Evolutionary conservation across 495 filamentous ascomycete species (phyloP).

Genomic region (Durotheca rogersii): DNA sequence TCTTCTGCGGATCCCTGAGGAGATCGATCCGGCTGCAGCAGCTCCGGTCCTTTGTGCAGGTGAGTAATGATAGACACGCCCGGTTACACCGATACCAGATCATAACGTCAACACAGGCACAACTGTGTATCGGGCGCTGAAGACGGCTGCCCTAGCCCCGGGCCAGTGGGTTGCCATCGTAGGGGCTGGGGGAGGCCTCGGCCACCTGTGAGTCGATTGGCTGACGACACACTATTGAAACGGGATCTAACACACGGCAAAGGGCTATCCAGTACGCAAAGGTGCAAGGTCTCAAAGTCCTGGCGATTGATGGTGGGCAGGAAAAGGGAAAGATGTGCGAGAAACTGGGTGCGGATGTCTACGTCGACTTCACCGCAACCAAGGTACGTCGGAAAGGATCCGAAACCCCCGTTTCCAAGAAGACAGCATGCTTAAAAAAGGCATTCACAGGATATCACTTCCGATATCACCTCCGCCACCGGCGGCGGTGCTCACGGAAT

Average conservation of each 20-base stretch:
- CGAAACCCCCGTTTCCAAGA: neutral
- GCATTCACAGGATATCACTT: neutral
- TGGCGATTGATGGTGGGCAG: conserved; percentile 41
- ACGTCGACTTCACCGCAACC: conserved; percentile 37
- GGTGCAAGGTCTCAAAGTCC: conserved; percentile 42
- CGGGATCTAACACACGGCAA: neutral
- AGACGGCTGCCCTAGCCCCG: conserved; percentile 36
- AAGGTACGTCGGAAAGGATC: neutral
- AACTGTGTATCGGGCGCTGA: conserved; percentile 44
- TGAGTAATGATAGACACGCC: neutral
- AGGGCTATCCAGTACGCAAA: conserved; percentile 33
- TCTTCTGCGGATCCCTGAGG: conserved; percentile 43
- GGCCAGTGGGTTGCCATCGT: conserved; percentile 46
- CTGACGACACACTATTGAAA: neutral
- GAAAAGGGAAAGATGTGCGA: conserved; percentile 37
- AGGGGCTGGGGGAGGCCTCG: conserved; percentile 28
- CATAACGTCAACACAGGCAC: conserved; percentile 42
- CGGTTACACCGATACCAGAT: conserved; percentile 39
- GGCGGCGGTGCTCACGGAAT: neutral
- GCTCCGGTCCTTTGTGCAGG: neutral
- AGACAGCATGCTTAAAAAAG: neutral
- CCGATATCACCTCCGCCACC: neutral
- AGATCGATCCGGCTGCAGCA: conserved; percentile 12
- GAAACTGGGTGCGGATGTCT: conserved; percentile 40
- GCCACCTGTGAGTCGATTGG: neutral